Percentiles rank a stretch among this genome's conserved stretches.
These are phyloP conservation scores for Kluyveromyces sp. DNA, from an alignment of 1,139 yeast genomes.

Conservation along the genomic window DNA sequence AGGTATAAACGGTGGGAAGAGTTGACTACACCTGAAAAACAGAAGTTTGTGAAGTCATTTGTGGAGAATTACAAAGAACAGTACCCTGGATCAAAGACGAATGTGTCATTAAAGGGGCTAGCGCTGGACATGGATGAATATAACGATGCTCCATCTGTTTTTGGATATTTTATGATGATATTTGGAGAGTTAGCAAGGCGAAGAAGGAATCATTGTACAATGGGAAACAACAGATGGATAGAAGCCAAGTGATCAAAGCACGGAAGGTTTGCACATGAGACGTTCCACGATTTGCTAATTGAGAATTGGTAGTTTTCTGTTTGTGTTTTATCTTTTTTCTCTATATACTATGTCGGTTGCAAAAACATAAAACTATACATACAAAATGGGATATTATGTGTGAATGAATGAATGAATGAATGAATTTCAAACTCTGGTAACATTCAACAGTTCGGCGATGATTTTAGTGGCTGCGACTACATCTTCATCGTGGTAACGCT, in stretches of 20 bases:
- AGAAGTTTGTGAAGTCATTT: slow-evolving; percentile 20
- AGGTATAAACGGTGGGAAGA: slow-evolving; percentile 23
- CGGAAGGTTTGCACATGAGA: slow-evolving; percentile 10
- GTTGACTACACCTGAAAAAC: slow-evolving; percentile 19
- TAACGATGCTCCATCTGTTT: slow-evolving; percentile 26
- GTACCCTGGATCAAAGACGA: slow-evolving; percentile 27
- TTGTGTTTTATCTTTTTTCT: neutral
- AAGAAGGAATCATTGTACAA: slow-evolving; percentile 7
- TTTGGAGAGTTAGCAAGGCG: slow-evolving; percentile 12
- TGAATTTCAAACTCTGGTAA: slow-evolving; percentile 8
- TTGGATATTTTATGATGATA: slow-evolving; percentile 27
- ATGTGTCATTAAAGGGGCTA: slow-evolving; percentile 21
- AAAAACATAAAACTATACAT: too few relatives aligned
- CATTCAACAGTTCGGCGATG: slow-evolving; percentile 13
- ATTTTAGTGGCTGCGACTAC: slow-evolving; percentile 38
- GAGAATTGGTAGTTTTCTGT: neutral
- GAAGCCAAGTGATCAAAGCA: slow-evolving; percentile 5
- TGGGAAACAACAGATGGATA: neutral
- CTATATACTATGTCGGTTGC: neutral
- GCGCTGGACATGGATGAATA: slow-evolving; percentile 18
- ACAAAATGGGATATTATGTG: too few relatives aligned
- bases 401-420: neutral
- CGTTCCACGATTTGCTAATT: slow-evolving; percentile 11
- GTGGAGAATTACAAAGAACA: slow-evolving; percentile 21
- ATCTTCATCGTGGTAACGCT: slow-evolving; percentile 48